Base-by-base conservation (phyloP, 2,329 filamentous ascomycete species). In the Aspergillus sergii region DNA sequence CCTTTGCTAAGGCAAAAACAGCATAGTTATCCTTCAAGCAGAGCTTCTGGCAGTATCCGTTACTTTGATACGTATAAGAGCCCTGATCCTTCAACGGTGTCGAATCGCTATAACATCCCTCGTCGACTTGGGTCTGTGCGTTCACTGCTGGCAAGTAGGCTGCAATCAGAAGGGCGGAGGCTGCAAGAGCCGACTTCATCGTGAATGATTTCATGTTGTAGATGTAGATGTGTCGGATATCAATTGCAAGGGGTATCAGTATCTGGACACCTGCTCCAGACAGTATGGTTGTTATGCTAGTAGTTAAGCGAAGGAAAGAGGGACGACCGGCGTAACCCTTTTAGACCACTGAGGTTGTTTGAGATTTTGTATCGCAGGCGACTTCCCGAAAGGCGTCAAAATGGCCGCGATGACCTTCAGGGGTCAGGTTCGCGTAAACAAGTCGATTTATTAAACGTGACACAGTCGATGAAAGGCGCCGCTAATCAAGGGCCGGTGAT, bases 1-100 rank as follows among this genome's bases (percentile, higher is more conserved):
- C 86, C 21, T 84, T 83, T 9, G 84, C 86, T 51, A 91, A 79
- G 36, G 84, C 92, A 71, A 89, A 86, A 9, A 93, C 90, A 1
- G 83, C 80, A 41, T 84, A 82, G 9, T 81, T 71, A 0, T 77
- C 72, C 3, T 77, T 70, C 28, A 80, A 70, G 72, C 87, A 89
- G 65, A 80, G 75, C 23, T 76, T 69, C 66, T 85, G 82, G 68
- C 87, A 89, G 67, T 83, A 83, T 59, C 86, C 86, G 34, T 77
- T 75, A 66, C 82, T 84, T 69, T 88, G 86, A 69, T 81, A 89
- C 32, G 74, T 78, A 62, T 81, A 85, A 14, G 70, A 62, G 19
- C 83, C 85, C 64, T 83, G 77, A 64, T 84, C 79, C 55, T 76
- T 75, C 58, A 88, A 76, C 3, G 80, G 80, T n/a, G 72, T 73